phyloP scores from a whole-genome alignment of 768 basidiomycete species.

The Inosperma sp. region DNA sequence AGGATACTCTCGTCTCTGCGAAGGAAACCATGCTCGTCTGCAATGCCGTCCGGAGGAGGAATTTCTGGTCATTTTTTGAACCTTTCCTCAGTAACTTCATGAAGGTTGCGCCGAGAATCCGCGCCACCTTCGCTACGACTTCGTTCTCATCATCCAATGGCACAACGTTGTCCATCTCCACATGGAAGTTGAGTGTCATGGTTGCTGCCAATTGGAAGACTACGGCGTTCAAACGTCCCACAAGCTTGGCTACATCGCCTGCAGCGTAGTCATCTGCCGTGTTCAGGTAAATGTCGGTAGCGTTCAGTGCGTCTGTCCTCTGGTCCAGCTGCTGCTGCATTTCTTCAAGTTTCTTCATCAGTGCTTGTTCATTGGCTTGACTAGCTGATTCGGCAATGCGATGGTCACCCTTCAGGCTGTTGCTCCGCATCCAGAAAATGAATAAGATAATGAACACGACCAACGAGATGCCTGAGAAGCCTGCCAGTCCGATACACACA shows the following conservation, averaged over 20 bases:
- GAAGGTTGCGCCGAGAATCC: slow-evolving; percentile 34
- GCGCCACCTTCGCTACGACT: slow-evolving; percentile 23
- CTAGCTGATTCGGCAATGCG: no score
- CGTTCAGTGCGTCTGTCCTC: not conserved
- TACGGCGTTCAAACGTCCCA: slow-evolving; percentile 3
- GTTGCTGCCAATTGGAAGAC: not conserved
- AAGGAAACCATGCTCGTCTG: slow-evolving; percentile 42
- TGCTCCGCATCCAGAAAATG: no score
- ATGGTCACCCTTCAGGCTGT: no score
- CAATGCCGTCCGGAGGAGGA: slow-evolving; percentile 40
- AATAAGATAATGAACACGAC: no score
- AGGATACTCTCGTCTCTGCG: slow-evolving; percentile 43
- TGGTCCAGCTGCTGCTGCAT: no score
- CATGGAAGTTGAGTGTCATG: not conserved
- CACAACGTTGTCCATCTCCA: not conserved
- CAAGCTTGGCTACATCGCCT: not conserved
- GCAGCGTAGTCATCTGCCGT: not conserved
- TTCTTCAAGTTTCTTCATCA: no score
- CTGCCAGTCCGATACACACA: no score
- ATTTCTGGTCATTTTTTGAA: slow-evolving; percentile 35
- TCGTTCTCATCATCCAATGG: slow-evolving; percentile 22
- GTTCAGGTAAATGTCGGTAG: not conserved
- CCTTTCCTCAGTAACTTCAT: slow-evolving; percentile 33
- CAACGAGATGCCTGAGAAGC: no score
- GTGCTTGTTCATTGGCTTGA: no score